Conservation (phyloP, 2,329 filamentous ascomycete genomes). For the Talaromyces sp. region DNA sequence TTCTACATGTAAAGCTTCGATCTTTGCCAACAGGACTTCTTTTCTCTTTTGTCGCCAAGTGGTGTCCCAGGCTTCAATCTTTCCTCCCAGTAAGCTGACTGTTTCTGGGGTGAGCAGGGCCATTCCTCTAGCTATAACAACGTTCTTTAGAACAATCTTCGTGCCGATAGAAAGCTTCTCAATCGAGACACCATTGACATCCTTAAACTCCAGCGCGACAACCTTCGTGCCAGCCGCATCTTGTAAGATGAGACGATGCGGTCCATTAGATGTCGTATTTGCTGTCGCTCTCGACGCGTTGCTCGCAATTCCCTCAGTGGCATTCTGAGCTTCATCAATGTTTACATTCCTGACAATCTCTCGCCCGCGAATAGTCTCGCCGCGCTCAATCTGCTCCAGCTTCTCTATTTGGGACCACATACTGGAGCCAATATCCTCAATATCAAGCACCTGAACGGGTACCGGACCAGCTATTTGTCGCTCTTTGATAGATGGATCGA, state of each 20-base stretch:
- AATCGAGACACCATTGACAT: constrained; percentile 63
- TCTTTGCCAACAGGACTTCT: constrained; percentile 60
- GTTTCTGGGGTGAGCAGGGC: constrained; percentile 69
- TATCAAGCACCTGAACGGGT: constrained; percentile 76
- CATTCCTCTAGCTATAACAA: constrained; percentile 66
- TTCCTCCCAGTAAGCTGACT: constrained; percentile 77
- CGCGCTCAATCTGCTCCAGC: constrained; percentile 51
- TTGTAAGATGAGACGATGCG: constrained; percentile 78
- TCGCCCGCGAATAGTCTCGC: constrained; percentile 58
- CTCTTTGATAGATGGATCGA: constrained; percentile 54
- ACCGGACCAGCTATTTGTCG: constrained; percentile 58
- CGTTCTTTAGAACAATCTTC: constrained; percentile 70
- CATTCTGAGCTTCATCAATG: constrained; percentile 47
- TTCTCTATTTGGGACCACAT: constrained; percentile 85
- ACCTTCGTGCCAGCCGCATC: constrained; percentile 68
- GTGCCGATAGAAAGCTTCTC: constrained; percentile 64
- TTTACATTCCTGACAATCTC: constrained; percentile 74
- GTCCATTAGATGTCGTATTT: constrained; percentile 43
- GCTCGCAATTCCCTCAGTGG: background rate
- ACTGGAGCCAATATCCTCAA: constrained; percentile 76
- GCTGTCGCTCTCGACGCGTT: background rate
- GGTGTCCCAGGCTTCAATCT: constrained; percentile 75
- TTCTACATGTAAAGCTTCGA: constrained; percentile 36
- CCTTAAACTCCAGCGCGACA: constrained; percentile 68
- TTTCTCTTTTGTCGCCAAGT: constrained; percentile 72